Evolutionary conservation across 352 stramenopile species (phyloP).

Genomic region (Phytophthora colocasiae): DNA sequence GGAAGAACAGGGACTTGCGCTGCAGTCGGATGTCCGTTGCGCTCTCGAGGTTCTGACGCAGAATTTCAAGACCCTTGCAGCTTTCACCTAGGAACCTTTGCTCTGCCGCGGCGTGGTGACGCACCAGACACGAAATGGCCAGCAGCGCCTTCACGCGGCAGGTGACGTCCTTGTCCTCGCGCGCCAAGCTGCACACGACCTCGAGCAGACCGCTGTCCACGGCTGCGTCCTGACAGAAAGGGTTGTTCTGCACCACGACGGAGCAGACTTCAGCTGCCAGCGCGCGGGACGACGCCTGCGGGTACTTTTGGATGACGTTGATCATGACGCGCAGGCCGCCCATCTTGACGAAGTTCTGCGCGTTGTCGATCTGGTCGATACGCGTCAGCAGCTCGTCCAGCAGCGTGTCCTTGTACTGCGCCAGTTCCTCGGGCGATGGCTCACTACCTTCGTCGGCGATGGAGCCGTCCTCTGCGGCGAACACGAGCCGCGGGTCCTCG

Average conservation of each 20-base stretch:
- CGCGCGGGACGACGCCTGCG: slow-evolving; percentile 58
- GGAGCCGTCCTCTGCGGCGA: slow-evolving; percentile 51
- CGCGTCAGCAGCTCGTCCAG: slow-evolving; percentile 86
- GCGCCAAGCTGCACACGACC: slow-evolving; percentile 64
- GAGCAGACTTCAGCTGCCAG: slow-evolving; percentile 81
- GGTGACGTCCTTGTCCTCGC: slow-evolving; percentile 65
- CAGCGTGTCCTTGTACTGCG: slow-evolving; percentile 80
- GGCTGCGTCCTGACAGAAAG: slow-evolving; percentile 79
- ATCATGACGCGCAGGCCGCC: slow-evolving; percentile 67
- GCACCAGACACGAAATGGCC: slow-evolving; percentile 85
- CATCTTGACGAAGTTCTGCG: slow-evolving; percentile 91
- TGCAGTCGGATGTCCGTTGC: slow-evolving; percentile 72
- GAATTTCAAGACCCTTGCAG: slow-evolving; percentile 66
- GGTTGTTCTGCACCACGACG: slow-evolving; percentile 89
- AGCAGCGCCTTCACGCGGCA: slow-evolving; percentile 84
- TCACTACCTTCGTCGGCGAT: slow-evolving; percentile 47
- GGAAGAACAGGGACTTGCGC: slow-evolving; percentile 86
- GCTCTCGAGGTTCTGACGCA: slow-evolving; percentile 59
- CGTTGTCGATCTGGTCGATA: slow-evolving; percentile 90
- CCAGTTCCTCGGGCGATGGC: slow-evolving; percentile 67
- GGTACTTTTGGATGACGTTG: slow-evolving; percentile 65
- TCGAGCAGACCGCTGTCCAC: slow-evolving; percentile 70
- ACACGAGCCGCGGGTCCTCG: slow-evolving; percentile 78
- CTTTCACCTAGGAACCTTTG: slow-evolving; percentile 60
- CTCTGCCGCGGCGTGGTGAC: slow-evolving; percentile 70